Percentiles rank a stretch among this genome's conserved stretches.
Conservation (phyloP, 306 rosid species). For the Begonia loranthoides region DNA sequence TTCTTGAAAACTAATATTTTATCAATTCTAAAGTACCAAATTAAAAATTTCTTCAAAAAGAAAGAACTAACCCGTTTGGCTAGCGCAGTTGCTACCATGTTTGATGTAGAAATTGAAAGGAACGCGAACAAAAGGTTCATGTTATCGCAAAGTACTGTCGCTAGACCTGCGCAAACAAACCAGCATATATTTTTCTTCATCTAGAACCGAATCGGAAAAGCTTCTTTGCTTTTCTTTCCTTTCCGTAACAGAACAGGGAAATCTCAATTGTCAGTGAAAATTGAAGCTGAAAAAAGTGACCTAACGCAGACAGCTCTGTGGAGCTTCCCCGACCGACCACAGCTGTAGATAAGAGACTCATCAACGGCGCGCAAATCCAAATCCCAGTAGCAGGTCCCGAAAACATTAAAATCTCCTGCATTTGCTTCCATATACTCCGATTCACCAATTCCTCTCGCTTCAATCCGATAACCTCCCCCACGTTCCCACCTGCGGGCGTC, state of each 20-base stretch:
- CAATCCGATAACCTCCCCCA: not conserved
- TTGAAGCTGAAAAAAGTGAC: conserved; percentile 7
- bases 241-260: not conserved
- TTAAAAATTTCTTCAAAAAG: no score
- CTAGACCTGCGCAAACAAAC: conserved; percentile 18
- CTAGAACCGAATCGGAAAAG: not conserved
- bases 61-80: conserved; percentile 16
- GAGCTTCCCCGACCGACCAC: conserved; percentile 20
- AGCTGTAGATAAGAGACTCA: conserved; percentile 24
- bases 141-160: conserved; percentile 23
- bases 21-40: no score
- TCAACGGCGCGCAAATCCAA: conserved; percentile 21
- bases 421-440: conserved; percentile 14
- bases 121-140: conserved; percentile 24
- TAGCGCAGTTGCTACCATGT: conserved; percentile 26
- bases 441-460: conserved; percentile 13
- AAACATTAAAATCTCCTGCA: conserved; percentile 20
- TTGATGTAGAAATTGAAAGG: conserved; percentile 25
- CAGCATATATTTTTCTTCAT: not conserved
- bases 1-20: no score
- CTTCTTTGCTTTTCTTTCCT: not conserved
- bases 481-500: conserved; percentile 1
- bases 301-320: conserved; percentile 29
- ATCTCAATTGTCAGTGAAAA: not conserved
- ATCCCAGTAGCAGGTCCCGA: conserved; percentile 24